Percentiles rank a stretch among this genome's conserved stretches.
Conservation (phyloP, 2,329 filamentous ascomycete species). For the Colletotrichum lupini region DNA sequence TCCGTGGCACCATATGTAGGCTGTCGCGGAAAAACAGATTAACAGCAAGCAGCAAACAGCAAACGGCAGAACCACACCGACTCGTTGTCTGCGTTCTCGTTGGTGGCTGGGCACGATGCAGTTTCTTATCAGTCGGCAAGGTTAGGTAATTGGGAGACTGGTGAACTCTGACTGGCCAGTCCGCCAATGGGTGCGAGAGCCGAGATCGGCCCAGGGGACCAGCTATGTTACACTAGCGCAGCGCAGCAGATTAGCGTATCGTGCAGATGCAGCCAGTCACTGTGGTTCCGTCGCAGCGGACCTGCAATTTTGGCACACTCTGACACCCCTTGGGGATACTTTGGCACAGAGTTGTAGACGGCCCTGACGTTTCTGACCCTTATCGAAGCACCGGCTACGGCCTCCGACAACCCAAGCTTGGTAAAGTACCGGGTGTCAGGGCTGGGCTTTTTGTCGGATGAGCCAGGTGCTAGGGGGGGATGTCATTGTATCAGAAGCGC, state of each 20-base stretch:
- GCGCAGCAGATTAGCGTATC: slow-evolving; percentile 20
- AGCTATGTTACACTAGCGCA: slow-evolving; percentile 29
- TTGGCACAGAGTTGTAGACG: not conserved
- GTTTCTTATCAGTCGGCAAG: slow-evolving; percentile 34
- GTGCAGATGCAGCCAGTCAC: slow-evolving; percentile 13
- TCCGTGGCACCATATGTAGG: slow-evolving; percentile 16
- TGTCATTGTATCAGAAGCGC: slow-evolving; percentile 30
- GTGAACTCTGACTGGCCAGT: slow-evolving; percentile 17
- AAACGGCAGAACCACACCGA: slow-evolving; percentile 14
- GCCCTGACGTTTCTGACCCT: not conserved
- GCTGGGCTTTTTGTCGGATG: slow-evolving; percentile 3
- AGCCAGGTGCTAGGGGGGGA: slow-evolving; percentile 20
- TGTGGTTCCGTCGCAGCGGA: slow-evolving; percentile 5
- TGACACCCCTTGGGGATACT: not conserved
- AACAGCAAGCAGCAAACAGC: not conserved
- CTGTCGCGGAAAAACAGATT: not conserved
- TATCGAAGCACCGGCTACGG: slow-evolving; percentile 11
- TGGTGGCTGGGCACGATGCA: slow-evolving; percentile 8
- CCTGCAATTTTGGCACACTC: not conserved
- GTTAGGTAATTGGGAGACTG: slow-evolving; percentile 35
- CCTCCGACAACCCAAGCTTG: not conserved
- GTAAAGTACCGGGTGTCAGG: slow-evolving; percentile 25
- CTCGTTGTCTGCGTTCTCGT: slow-evolving; percentile 12
- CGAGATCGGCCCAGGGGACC: slow-evolving; percentile 35
- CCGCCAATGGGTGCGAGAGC: slow-evolving; percentile 25